Percentiles rank a stretch among this genome's conserved stretches.
phyloP scores from a whole-genome alignment of 176 grass and related monocot species.

The Dactylis glomerata region DNA sequence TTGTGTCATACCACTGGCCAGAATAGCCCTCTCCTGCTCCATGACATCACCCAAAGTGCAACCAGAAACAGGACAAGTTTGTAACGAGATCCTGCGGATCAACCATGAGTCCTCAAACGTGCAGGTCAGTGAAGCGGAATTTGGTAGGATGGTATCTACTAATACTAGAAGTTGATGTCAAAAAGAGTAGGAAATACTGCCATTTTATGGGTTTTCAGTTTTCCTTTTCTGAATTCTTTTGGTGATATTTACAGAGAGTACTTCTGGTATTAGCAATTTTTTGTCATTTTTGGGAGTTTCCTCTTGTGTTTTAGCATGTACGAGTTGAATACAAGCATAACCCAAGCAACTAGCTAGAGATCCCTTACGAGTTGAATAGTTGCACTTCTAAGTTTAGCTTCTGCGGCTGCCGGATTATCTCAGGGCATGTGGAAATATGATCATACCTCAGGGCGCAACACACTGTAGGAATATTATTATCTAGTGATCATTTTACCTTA shows the following conservation, averaged over 20 bases:
- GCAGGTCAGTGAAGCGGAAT: neutral
- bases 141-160: neutral
- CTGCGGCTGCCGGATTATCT: too few relatives aligned
- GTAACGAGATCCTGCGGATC: slow-evolving; percentile 21
- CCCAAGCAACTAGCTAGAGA: too few relatives aligned
- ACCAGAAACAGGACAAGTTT: slow-evolving; percentile 22
- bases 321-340: neutral
- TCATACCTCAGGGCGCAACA: too few relatives aligned
- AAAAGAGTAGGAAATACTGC: neutral
- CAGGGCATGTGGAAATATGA: too few relatives aligned
- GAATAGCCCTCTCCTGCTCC: slow-evolving; percentile 35
- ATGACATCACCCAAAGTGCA: slow-evolving; percentile 10
- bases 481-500: too few relatives aligned
- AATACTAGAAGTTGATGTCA: neutral
- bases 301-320: neutral
- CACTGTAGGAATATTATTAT: too few relatives aligned
- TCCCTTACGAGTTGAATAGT: too few relatives aligned
- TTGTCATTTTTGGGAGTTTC: neutral
- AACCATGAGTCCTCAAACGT: slow-evolving; percentile 19
- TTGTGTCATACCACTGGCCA: slow-evolving; percentile 29
- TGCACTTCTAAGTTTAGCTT: too few relatives aligned
- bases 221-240: neutral
- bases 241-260: neutral
- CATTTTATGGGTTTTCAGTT: neutral
- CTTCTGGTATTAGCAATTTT: neutral